These are phyloP conservation scores for Prosopis cineraria DNA, from an alignment of 306 rosid genomes.

Conservation along the genomic window DNA sequence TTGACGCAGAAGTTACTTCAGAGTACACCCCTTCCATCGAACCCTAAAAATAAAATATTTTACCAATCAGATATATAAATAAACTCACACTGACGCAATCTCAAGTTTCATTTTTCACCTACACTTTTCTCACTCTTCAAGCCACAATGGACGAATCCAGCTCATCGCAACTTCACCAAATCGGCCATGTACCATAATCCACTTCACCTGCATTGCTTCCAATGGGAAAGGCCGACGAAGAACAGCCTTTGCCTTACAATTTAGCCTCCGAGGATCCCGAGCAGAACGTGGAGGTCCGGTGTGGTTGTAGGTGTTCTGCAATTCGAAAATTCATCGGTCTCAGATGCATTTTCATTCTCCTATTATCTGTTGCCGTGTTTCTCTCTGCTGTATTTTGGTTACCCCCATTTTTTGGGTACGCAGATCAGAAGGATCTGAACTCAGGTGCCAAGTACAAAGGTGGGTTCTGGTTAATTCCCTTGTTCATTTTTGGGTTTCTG, in stretches of 20 bases:
- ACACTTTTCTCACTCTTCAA: constrained; percentile 12
- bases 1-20: constrained; percentile 48
- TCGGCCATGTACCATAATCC: constrained; percentile 50
- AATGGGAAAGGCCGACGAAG: constrained; percentile 85
- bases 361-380: constrained; percentile 64
- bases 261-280: constrained; percentile 39
- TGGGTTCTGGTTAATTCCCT: constrained; percentile 22
- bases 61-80: not conserved
- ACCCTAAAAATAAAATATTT: constrained; percentile 48
- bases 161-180: constrained; percentile 31
- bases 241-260: constrained; percentile 46
- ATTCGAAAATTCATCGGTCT: constrained; percentile 56
- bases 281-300: constrained; percentile 47
- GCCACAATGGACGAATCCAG: constrained; percentile 50
- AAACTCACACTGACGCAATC: not conserved
- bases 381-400: constrained; percentile 88
- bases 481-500: constrained; percentile 19
- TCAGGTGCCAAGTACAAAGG: constrained; percentile 65
- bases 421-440: constrained; percentile 63
- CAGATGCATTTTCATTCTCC: constrained; percentile 69
- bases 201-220: constrained; percentile 52
- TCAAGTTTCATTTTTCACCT: not conserved
- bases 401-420: constrained; percentile 66
- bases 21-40: constrained; percentile 30
- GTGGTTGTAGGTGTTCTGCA: constrained; percentile 49